Evolutionary conservation across 331 rosid species (phyloP).

Genomic region (Pyrus hybrid): DNA sequence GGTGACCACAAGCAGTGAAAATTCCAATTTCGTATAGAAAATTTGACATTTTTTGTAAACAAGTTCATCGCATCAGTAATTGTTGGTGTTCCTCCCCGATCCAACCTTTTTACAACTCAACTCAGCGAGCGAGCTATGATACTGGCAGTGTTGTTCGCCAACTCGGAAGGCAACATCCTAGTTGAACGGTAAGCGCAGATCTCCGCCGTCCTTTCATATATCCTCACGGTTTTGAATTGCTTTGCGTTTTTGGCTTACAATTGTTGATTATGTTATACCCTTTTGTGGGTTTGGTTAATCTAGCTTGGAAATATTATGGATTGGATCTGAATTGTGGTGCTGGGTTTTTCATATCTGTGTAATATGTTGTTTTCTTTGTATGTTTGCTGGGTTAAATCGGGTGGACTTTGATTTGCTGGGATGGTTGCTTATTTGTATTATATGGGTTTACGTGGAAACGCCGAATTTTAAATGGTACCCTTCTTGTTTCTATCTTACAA

Average conservation of each 20-base stretch:
- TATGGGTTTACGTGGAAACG: not conserved
- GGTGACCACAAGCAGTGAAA: not conserved
- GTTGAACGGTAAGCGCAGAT: slow-evolving; percentile 60
- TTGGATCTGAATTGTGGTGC: slow-evolving; percentile 15
- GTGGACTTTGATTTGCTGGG: not conserved
- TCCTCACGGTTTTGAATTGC: not conserved
- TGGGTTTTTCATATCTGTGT: not conserved
- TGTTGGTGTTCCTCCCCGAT: not conserved
- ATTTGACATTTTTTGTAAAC: not conserved
- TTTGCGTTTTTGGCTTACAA: not conserved
- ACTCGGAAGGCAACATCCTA: slow-evolving; percentile 70
- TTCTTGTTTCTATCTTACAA: not conserved
- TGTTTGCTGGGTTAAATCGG: not conserved
- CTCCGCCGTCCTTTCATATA: not conserved
- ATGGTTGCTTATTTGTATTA: not conserved
- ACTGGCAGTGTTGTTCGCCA: slow-evolving; percentile 68
- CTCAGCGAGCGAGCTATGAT: slow-evolving; percentile 27
- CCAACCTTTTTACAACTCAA: not conserved
- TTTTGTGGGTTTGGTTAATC: slow-evolving; percentile 2
- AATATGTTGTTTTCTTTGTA: not conserved
- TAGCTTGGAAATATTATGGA: not conserved
- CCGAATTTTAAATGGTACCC: not conserved
- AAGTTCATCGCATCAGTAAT: not conserved
- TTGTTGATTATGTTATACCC: not conserved
- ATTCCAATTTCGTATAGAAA: not conserved